A percentile compares a stretch with the other conserved stretches of the same genome.
Evolutionary conservation across 257 asterid species (phyloP).

Genomic region (Fraxinus americana): DNA sequence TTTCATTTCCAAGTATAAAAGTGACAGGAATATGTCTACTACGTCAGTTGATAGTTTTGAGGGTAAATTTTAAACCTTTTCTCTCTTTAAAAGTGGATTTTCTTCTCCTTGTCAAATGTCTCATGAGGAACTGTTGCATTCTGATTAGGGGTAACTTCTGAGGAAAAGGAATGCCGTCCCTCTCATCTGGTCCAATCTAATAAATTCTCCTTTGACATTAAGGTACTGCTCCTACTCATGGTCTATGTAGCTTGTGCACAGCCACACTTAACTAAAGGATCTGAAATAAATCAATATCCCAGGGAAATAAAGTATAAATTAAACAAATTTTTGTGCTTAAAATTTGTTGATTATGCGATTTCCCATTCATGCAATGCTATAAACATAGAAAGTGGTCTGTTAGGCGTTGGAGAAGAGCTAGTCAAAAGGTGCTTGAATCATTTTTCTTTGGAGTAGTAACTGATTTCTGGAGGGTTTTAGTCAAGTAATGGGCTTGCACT

Average conservation of each 20-base stretch:
- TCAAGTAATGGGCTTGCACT: background rate
- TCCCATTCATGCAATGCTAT: background rate
- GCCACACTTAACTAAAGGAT: background rate
- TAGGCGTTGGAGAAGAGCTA: background rate
- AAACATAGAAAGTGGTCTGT: background rate
- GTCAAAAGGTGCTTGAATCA: background rate
- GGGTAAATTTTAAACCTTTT: conserved; percentile 38
- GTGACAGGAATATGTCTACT: conserved; percentile 18
- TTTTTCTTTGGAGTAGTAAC: background rate
- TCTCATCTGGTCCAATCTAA: conserved; percentile 28
- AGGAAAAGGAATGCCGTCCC: conserved; percentile 31
- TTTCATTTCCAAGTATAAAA: conserved; percentile 57
- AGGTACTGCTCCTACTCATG: conserved; percentile 31
- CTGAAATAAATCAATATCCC: background rate
- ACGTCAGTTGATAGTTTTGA: conserved; percentile 28
- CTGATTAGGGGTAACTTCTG: conserved; percentile 32
- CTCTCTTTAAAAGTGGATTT: background rate
- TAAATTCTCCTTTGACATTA: conserved; percentile 24
- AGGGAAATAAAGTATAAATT: background rate
- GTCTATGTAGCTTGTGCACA: background rate
- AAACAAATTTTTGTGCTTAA: background rate
- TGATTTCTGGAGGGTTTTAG: background rate
- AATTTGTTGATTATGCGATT: background rate
- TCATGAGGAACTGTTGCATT: conserved; percentile 22
- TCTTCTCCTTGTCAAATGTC: background rate